Evolutionary conservation across 345 rosid species (phyloP), one percentile per base, ranked within the genome.

Genomic region (Camelina neglecta): DNA sequence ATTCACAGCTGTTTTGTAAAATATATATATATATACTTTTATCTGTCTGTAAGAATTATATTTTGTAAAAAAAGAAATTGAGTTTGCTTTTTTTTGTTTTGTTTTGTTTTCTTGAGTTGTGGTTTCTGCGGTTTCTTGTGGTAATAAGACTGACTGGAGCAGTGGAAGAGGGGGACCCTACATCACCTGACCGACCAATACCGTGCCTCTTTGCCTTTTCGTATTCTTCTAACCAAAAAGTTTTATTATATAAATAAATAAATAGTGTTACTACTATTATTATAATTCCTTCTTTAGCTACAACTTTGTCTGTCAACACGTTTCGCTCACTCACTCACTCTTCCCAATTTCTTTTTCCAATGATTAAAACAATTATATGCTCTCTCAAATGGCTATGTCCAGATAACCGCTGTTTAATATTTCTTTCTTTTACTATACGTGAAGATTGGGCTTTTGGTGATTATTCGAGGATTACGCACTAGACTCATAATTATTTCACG

Each of bases 51-150:
- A 20, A n/a, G 2, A 67, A n/a, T 15, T 23, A 18, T 67, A 35
- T 35, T 6, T 35, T 35, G 38, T 35, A 16, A 33, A 60, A 8
- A 36, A 36, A 36, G 1, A 41, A 50, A 35, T 0, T 8, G 8
- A 45, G 41, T 58, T 66, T 29, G 48, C 62, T 65, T 65, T 71
- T 48, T 64, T n/a, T n/a, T n/a, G n/a, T n/a, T n/a, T 29, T 29
- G 0, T 29, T 29, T 29, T 29, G 29, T 26, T 26, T 26, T 3
- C 4, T 26, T 26, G 73, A 65, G 77, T 48, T 64, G 29, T 77
- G 61, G 76, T 71, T 64, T 77, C 67, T 72, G 81, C 47, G 81
- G 81, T 78, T 71, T 78, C 81, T 78, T 72, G 77, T 72, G 77
- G 77, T 72, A 71, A 71, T 78, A 72, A 26, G 77, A 67, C 77